A percentile compares a stretch with the other conserved stretches of the same genome.
phyloP scores from a whole-genome alignment of 306 rosid species.

The Castanea sativa region DNA sequence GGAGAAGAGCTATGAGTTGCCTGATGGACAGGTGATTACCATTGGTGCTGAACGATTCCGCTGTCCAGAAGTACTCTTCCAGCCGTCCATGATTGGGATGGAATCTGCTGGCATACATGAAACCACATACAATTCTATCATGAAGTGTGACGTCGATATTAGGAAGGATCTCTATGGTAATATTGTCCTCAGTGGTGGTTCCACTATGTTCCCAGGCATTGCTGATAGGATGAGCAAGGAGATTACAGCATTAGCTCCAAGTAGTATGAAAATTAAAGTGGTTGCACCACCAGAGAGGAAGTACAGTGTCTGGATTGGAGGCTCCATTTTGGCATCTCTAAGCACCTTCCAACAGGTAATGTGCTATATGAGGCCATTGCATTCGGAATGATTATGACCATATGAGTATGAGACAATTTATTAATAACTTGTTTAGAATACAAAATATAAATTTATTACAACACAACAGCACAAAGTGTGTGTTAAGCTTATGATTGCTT shows the following conservation, averaged over 20 bases:
- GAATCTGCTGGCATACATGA: slow-evolving; percentile 94
- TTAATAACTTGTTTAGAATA: neutral
- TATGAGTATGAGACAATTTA: neutral
- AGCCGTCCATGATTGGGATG: slow-evolving; percentile 98
- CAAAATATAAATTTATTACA: neutral
- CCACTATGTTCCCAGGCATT: slow-evolving; percentile 97
- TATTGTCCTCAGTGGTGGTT: slow-evolving; percentile 90
- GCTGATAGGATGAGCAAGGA: slow-evolving; percentile 99
- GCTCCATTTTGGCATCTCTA: too few species aligned
- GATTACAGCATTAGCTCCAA: slow-evolving; percentile 91
- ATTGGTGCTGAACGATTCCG: slow-evolving; percentile 92
- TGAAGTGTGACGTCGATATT: too few species aligned
- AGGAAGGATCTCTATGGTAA: slow-evolving; percentile 74
- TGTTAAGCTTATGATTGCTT: neutral
- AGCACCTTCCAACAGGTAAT: slow-evolving; percentile 96
- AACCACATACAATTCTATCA: slow-evolving; percentile 71
- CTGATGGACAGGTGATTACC: slow-evolving; percentile 26
- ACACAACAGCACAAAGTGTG: neutral
- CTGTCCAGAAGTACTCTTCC: slow-evolving; percentile 98
- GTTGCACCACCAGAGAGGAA: too few species aligned
- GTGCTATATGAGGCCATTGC: neutral
- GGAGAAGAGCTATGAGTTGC: slow-evolving; percentile 94
- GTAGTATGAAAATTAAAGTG: slow-evolving; percentile 11
- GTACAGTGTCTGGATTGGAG: too few species aligned
- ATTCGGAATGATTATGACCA: neutral